Evolutionary conservation across 768 basidiomycete species (phyloP).

Genomic region (Naganishia friedmannii): DNA sequence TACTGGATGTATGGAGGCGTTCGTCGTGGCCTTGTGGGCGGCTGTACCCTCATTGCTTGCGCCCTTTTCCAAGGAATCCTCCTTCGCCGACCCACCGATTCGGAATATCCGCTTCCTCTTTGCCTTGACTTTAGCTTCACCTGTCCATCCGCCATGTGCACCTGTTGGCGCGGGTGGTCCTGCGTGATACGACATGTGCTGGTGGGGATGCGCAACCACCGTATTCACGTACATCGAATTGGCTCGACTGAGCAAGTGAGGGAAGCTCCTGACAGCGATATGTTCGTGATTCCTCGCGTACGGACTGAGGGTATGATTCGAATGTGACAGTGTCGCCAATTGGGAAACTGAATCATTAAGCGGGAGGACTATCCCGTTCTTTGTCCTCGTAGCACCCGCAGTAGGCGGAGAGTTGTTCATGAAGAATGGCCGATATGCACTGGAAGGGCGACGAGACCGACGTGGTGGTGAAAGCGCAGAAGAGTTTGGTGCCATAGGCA

Average conservation of each 20-base stretch:
- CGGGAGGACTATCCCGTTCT: slow-evolving; percentile 45
- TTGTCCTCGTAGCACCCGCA: slow-evolving; percentile 21
- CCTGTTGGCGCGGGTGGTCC: background rate
- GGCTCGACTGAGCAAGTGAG: slow-evolving; percentile 54
- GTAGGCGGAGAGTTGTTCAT: slow-evolving; percentile 23
- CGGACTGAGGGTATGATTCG: slow-evolving; percentile 89
- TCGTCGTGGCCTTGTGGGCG: background rate
- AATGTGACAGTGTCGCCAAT: slow-evolving; percentile 76
- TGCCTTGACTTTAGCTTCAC: slow-evolving; percentile 8
- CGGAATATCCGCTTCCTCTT: slow-evolving; percentile 29
- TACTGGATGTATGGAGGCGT: background rate
- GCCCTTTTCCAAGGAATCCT: background rate
- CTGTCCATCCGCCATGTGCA: slow-evolving; percentile 3
- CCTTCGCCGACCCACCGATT: slow-evolving; percentile 12
- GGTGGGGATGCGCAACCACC: background rate
- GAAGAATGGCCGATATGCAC: slow-evolving; percentile 30
- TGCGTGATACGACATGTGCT: background rate
- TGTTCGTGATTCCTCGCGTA: slow-evolving; percentile 87
- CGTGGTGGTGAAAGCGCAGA: slow-evolving; percentile 9
- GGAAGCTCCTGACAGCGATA: slow-evolving; percentile 86
- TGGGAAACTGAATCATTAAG: slow-evolving; percentile 76
- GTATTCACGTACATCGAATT: slow-evolving; percentile 23
- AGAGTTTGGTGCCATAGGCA: slow-evolving; percentile 15
- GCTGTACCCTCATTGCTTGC: background rate
- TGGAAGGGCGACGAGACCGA: slow-evolving; percentile 10